Evolutionary conservation across 108 stramenopile genomes (phyloP).

Genomic region (Fistulifera pelliculosa): DNA sequence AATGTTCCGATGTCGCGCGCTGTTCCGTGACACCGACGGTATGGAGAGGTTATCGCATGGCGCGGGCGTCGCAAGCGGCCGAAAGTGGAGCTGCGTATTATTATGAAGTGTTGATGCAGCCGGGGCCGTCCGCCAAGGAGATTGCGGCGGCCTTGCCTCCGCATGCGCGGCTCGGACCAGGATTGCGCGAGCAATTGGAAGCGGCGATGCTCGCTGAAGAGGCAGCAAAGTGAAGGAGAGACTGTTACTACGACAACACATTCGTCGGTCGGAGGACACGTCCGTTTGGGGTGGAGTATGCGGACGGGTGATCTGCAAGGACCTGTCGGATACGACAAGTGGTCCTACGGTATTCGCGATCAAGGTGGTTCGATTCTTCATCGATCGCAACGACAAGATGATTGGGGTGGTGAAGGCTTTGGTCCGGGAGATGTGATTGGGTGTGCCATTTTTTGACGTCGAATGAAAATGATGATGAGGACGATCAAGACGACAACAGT

Average conservation of each 20-base stretch:
- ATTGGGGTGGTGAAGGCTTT: slow-evolving; percentile 60
- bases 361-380: slow-evolving; percentile 70
- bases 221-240: slow-evolving; percentile 4
- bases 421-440: slow-evolving; percentile 88
- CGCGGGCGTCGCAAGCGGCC: slow-evolving; percentile 33
- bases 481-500: slow-evolving; percentile 1
- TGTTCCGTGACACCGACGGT: slow-evolving; percentile 42
- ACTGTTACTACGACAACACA: background rate
- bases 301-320: slow-evolving; percentile 86
- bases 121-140: slow-evolving; percentile 30
- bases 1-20: slow-evolving; percentile 27
- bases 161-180: slow-evolving; percentile 32
- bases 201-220: slow-evolving; percentile 25
- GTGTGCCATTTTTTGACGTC: slow-evolving; percentile 60
- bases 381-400: slow-evolving; percentile 56
- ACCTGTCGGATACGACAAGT: slow-evolving; percentile 93
- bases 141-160: slow-evolving; percentile 25
- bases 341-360: slow-evolving; percentile 87
- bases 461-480: background rate
- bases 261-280: slow-evolving; percentile 40
- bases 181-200: slow-evolving; percentile 37
- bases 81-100: slow-evolving; percentile 27
- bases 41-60: slow-evolving; percentile 82
- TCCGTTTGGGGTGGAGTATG: slow-evolving; percentile 83
- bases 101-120: slow-evolving; percentile 46